Conservation (phyloP, 2,329 filamentous ascomycete genomes). For the Ophiocordyceps unilateralis region DNA sequence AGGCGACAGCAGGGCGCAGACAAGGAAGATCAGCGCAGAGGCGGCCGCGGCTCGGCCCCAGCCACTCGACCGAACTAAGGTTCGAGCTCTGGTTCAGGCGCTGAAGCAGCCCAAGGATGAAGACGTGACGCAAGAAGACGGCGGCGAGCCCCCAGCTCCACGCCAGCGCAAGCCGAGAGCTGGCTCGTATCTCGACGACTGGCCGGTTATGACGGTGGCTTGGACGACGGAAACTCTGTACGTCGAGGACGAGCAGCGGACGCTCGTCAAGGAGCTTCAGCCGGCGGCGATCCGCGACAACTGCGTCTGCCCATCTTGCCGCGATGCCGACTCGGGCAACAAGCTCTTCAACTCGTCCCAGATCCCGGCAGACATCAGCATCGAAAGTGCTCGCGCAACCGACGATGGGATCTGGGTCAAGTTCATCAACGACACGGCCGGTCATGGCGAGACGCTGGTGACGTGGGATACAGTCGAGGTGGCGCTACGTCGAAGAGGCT, state of each 20-base stretch:
- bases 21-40: neutral
- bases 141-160: neutral
- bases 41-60: neutral
- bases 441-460: slow-evolving; percentile 15
- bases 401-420: slow-evolving; percentile 31
- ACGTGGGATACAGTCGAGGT: slow-evolving; percentile 20
- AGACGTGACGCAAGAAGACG: neutral
- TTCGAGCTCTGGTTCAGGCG: neutral
- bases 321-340: slow-evolving; percentile 41
- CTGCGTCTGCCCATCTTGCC: slow-evolving; percentile 34
- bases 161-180: neutral
- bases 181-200: neutral
- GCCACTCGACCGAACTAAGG: neutral
- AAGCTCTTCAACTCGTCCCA: slow-evolving; percentile 31
- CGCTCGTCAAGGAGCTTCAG: slow-evolving; percentile 9
- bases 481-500: slow-evolving; percentile 8
- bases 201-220: slow-evolving; percentile 8
- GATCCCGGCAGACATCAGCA: slow-evolving; percentile 16
- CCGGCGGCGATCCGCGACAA: slow-evolving; percentile 29
- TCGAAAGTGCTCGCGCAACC: slow-evolving; percentile 12
- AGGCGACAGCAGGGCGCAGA: neutral
- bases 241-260: slow-evolving; percentile 9
- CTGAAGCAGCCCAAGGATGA: neutral
- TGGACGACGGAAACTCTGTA: slow-evolving; percentile 11
- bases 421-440: slow-evolving; percentile 36